Base-by-base conservation (phyloP, 108 stramenopile species). In the Licmophora abbreviata region DNA sequence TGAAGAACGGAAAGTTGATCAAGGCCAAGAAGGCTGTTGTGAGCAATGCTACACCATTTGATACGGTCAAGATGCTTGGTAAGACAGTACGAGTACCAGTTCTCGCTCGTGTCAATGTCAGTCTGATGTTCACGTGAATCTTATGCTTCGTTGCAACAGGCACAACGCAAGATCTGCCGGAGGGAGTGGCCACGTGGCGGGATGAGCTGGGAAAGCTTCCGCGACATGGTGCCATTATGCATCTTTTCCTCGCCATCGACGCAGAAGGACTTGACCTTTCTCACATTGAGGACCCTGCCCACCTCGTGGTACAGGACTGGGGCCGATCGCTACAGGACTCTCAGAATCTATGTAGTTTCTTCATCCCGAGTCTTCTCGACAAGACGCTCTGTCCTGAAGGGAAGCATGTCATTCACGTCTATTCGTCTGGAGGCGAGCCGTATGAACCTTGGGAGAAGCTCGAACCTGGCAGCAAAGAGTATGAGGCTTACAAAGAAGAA, bases 361-460 rank as follows among this genome's bases (percentile, higher is more conserved):
- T 92, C 69, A 92, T 92, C 46, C 91, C 91, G 4, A 74, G 71
- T 48, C 59, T 95, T 47, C 83, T 94, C 4, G 95, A 96, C 69
- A 81, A 85, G 48, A 61, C 81, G 34, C 67, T 96, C 11, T 94
- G 93, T 44, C 95, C 95, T 32, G 71, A 75, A 43, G 95, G 95
- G 26, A 92, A 96, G 57, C 95, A 96, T 59, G 92, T 93, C 34
- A 88, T 96, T 32, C 95, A 96, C 56, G 92, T 92, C 17, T 94
- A 94, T 55, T 85, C 92, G 24, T 88, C 88, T 23, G 95, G 92
- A 14, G 92, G 93, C 44, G 93, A 94, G 53, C 93, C 95, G 11
- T 96, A 96, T 63, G 93, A 93, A 51, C 83, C 85, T 28, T 96
- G 93, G 93, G 92, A 94, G 51, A 89, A 91, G 48, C 78, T 96